A percentile compares a stretch with the other conserved stretches of the same genome.
Conservation (phyloP, 2,329 filamentous ascomycete genomes). For the Ophiobolus disseminans region DNA sequence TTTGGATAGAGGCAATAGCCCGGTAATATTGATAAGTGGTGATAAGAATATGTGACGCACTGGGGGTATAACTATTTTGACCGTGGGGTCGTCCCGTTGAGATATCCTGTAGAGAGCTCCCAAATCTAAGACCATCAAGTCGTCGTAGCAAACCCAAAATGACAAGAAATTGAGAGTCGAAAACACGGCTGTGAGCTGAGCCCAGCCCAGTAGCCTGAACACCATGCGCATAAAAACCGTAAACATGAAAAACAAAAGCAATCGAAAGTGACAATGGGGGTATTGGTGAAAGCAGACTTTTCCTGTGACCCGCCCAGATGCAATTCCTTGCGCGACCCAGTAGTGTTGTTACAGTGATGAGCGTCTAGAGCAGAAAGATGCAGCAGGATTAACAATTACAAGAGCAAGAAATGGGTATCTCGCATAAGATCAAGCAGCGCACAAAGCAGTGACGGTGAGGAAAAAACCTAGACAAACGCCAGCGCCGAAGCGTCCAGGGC, state of each 20-base stretch:
- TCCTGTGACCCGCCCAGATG: constrained; percentile 48
- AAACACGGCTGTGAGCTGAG: constrained; percentile 20
- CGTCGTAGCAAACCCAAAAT: constrained; percentile 24
- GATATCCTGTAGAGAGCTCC: constrained; percentile 24
- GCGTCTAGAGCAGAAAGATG: constrained; percentile 41
- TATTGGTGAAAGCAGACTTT: constrained; percentile 48
- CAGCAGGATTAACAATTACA: constrained; percentile 47
- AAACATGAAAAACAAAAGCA: constrained; percentile 22
- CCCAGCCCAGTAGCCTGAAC: constrained; percentile 23
- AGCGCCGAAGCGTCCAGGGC: constrained; percentile 34
- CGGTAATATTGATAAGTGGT: constrained; percentile 25
- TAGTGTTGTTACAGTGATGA: constrained; percentile 46
- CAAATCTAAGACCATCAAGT: constrained; percentile 27
- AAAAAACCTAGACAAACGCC: constrained; percentile 34
- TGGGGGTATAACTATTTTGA: constrained; percentile 38
- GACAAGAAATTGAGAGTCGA: constrained; percentile 13
- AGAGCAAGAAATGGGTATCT: constrained; percentile 50
- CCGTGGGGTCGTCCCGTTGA: constrained; percentile 33
- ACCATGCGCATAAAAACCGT: constrained; percentile 24
- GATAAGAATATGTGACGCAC: constrained; percentile 24
- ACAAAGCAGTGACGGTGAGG: constrained; percentile 23
- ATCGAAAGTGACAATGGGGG: constrained; percentile 39
- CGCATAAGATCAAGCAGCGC: constrained; percentile 44
- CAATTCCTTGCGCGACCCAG: constrained; percentile 35
- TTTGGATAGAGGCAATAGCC: too few species aligned